phyloP scores from a whole-genome alignment of 345 rosid genomes.

The Clarkia xantiana region DNA sequence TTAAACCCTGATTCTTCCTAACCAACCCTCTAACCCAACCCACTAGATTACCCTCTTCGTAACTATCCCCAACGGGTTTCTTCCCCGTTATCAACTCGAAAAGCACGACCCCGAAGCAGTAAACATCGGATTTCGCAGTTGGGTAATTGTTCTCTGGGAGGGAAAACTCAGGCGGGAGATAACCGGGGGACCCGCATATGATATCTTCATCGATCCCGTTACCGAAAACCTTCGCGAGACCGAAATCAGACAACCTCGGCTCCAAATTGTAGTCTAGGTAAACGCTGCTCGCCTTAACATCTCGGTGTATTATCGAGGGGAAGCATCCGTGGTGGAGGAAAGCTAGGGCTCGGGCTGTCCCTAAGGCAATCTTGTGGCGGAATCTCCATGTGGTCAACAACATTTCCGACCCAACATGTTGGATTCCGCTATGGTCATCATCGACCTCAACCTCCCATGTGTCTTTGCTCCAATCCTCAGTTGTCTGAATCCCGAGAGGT shows the following conservation, averaged over 20 bases:
- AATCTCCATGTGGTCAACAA: conserved; percentile 58
- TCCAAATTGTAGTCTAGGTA: conserved; percentile 73
- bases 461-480: too few species aligned
- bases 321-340: conserved; percentile 95
- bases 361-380: conserved; percentile 76
- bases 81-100: conserved; percentile 75
- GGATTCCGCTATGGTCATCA: conserved; percentile 41
- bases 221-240: conserved; percentile 76
- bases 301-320: conserved; percentile 74
- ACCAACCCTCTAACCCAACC: conserved; percentile 69
- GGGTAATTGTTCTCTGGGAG: conserved; percentile 37
- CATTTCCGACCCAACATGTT: conserved; percentile 23
- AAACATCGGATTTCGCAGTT: conserved; percentile 81
- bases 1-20: conserved; percentile 43
- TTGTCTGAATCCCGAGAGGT: conserved; percentile 59
- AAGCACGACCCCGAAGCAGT: conserved; percentile 78
- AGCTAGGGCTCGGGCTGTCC: conserved; percentile 82
- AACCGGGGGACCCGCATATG: conserved; percentile 65
- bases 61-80: conserved; percentile 52
- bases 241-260: conserved; percentile 83
- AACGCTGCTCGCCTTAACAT: conserved; percentile 80
- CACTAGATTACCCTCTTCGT: conserved; percentile 50
- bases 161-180: conserved; percentile 69
- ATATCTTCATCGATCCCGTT: conserved; percentile 57
- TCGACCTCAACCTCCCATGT: too few species aligned